Evolutionary conservation across 768 basidiomycete genomes (phyloP).

Genomic region (Agaricus bisporus): DNA sequence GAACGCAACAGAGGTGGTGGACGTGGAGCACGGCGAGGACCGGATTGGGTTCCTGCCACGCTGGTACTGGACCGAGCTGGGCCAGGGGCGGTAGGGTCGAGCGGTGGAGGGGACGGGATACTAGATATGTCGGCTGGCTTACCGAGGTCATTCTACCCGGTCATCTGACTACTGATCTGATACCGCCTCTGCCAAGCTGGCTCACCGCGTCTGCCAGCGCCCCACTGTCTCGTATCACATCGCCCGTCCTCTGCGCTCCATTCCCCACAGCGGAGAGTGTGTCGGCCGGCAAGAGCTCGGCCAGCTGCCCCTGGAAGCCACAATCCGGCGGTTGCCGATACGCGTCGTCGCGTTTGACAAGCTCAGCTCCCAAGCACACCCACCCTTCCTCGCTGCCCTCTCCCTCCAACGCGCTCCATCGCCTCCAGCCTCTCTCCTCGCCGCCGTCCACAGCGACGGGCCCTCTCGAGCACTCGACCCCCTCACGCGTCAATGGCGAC

Average conservation of each 20-base stretch:
- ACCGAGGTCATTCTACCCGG: neutral
- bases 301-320: conserved; percentile 29
- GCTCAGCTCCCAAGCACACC: conserved; percentile 24
- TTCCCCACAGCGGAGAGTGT: neutral
- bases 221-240: no score
- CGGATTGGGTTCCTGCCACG: conserved; percentile 74
- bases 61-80: conserved; percentile 56
- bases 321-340: conserved; percentile 45
- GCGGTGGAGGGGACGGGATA: neutral
- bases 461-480: conserved; percentile 17
- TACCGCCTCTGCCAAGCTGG: neutral
- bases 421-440: conserved; percentile 23
- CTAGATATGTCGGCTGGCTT: neutral
- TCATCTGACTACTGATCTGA: conserved; percentile 9
- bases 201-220: neutral
- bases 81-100: neutral
- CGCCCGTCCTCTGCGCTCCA: no score
- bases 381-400: conserved; percentile 25
- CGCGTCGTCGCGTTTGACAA: conserved; percentile 47
- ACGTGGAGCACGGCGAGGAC: conserved; percentile 63
- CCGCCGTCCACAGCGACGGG: conserved; percentile 26
- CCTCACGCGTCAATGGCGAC: conserved; percentile 61
- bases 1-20: conserved; percentile 40
- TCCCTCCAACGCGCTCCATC: conserved; percentile 22
- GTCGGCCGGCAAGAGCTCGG: conserved; percentile 21